Conservation (phyloP, 495 filamentous ascomycete species). For the Penicillium argentinense region DNA sequence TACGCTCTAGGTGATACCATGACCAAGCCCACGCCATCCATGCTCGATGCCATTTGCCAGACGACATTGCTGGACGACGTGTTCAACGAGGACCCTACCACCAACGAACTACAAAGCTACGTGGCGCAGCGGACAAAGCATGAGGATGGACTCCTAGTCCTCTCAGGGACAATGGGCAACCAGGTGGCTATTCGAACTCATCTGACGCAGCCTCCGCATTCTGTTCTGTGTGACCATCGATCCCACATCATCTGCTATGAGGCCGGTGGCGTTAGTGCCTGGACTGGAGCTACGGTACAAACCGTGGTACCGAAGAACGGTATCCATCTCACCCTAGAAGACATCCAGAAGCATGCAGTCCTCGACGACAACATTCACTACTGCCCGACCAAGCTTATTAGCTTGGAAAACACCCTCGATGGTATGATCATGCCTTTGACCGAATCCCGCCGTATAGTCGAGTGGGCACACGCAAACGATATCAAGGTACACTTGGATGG, state of each 20-base stretch:
- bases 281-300: conserved; percentile 45
- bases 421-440: conserved; percentile 75
- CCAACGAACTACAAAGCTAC: conserved; percentile 67
- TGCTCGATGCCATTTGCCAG: conserved; percentile 66
- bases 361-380: conserved; percentile 43
- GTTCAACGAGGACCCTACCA: conserved; percentile 78
- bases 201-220: conserved; percentile 49
- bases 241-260: conserved; percentile 51
- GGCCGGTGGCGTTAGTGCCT: conserved; percentile 49
- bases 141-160: conserved; percentile 67
- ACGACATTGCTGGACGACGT: conserved; percentile 77
- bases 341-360: conserved; percentile 57
- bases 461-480: conserved; percentile 64
- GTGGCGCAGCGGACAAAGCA: conserved; percentile 71
- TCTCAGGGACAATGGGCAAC: conserved; percentile 86
- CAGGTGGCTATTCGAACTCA: conserved; percentile 51
- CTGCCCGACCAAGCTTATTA: conserved; percentile 76
- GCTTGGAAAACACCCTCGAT: conserved; percentile 80
- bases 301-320: conserved; percentile 56
- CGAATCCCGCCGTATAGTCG: conserved; percentile 64
- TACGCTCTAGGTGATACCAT: conserved; percentile 69
- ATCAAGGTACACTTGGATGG: conserved; percentile 84
- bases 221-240: conserved; percentile 47
- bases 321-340: conserved; percentile 71
- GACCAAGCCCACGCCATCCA: conserved; percentile 78